Conservation (phyloP, 148 eudicot genomes). For the Gaultheria prostrata region DNA sequence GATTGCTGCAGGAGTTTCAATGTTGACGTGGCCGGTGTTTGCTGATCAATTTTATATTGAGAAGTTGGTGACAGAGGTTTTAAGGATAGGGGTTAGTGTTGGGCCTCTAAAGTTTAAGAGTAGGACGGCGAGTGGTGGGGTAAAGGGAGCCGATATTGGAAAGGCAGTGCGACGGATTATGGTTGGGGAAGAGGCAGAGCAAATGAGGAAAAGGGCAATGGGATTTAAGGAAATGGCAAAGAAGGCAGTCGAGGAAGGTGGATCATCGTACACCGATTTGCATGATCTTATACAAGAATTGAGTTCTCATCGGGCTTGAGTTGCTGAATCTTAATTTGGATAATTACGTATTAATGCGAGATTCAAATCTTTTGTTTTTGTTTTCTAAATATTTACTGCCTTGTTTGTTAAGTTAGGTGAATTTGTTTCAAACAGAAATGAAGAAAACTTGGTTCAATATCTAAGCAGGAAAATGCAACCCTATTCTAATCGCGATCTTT, state of each 20-base stretch:
- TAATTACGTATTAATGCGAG: neutral
- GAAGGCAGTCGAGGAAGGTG: conserved; percentile 38
- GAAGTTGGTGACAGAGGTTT: conserved; percentile 33
- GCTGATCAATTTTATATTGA: conserved; percentile 39
- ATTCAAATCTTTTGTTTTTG: neutral
- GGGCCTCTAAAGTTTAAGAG: conserved; percentile 25
- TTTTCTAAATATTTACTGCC: neutral
- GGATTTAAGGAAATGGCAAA: conserved; percentile 33
- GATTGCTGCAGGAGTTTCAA: conserved; percentile 27
- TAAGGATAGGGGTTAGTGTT: conserved; percentile 34
- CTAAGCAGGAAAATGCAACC: no score
- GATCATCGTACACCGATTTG: conserved; percentile 35
- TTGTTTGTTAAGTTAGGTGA: no score
- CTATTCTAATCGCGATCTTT: no score
- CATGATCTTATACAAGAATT: conserved; percentile 25
- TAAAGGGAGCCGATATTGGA: conserved; percentile 27
- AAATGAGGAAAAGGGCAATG: conserved; percentile 30
- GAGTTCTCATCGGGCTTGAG: neutral
- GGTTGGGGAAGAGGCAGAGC: conserved; percentile 40
- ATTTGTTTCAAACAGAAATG: no score
- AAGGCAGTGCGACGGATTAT: conserved; percentile 24
- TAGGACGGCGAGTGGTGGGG: neutral
- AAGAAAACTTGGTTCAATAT: no score
- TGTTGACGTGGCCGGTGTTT: conserved; percentile 37
- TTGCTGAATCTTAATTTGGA: neutral